Base-by-base conservation (phyloP, 495 filamentous ascomycete species). In the Pyrenopolyporus hunteri region DNA sequence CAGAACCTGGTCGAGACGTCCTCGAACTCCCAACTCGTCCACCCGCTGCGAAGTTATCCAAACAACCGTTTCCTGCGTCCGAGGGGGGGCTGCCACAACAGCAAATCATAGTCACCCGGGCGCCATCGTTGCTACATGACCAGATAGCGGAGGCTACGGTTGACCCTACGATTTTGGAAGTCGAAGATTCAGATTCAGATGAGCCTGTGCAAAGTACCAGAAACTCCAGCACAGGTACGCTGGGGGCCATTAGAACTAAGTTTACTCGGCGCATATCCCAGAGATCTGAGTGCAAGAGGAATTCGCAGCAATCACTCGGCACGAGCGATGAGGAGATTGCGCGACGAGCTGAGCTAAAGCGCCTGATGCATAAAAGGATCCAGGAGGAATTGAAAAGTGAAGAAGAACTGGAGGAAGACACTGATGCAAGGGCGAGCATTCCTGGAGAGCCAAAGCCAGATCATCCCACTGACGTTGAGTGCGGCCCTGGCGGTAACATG, bases 351-450 rank as follows among this genome's bases (percentile, higher is more conserved):
- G 81, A 83, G 57, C 54, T 83, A 44, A 78, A 74, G 60, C 72
- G 80, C 37, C 63, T 82, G 10, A 75, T 79, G 71, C 74, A 79
- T 46, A 76, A 78, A 55, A 72, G 81, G 52, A 82, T 83, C 17
- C 77, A 79, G 47, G 78, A 82, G 33, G 81, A 83, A 48, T 64
- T 83, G 25, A 76, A 75, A 46, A 78, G 55, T 28, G 76, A 76
- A 28, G 66, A 74, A 49, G 63, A 64, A 13, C 51, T 70, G 17
- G 55, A 69, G n/a, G 48, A 57, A 54, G 23, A 31, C 7, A n/a
- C n/a, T n/a, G 17, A 65, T 16, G 58, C 16, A 23, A 57, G 57
- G 36, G 9, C 26, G 6, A 60, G 33, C 1, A 53, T 36, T 11
- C 37, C 25, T 43, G 56, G 44, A 32, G 37, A 52, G 25, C 39